Evolutionary conservation across 805 yeast species (phyloP), one percentile per base, ranked within the genome.

Genomic region (Torulaspora microellipsoides): DNA sequence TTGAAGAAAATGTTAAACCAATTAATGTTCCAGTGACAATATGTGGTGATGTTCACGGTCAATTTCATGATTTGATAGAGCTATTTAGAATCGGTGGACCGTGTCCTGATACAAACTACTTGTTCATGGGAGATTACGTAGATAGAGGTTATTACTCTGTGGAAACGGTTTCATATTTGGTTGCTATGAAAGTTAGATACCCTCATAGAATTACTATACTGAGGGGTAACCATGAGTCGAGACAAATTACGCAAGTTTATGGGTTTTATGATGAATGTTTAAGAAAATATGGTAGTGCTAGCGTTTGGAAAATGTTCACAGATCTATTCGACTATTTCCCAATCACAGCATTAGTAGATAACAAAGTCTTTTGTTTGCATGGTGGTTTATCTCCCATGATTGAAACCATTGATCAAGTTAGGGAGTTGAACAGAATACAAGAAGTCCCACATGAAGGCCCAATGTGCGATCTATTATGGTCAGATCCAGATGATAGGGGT

Each of bases 391-490:
- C 95, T 23, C 97, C 97, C 58, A 84, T 86, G 86, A 85, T 89
- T 65, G 95, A 87, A 67, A 82, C 95, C 27, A 80, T 89, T 52
- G 96, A 89, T 65, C 95, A 90, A 69, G 93, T 89, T 28, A 77
- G 96, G 63, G 93, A 84, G 58, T 73, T 89, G 54, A 88, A 88
- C 70, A 78, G 97, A 73, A 78, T 85, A 61, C 96, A 89, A 69
- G 97, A 89, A 70, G 96, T 90, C 37, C 97, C 97, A 32, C 97
- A 89, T 62, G 96, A 90, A 66, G 97, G 97, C 34, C 95, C 96
- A 50, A 88, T 90, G 96, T 90, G 96, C 70, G 97, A 90, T 65
- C 73, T 90, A 58, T 72, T 90, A 54, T 90, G 97, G 97, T 86
- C 95, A 3, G 97, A 90, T 67, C 97, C 97, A 25, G 97, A 90